Evolutionary conservation across 352 stramenopile genomes (phyloP).

Genomic region (Pythium guiyangense): DNA sequence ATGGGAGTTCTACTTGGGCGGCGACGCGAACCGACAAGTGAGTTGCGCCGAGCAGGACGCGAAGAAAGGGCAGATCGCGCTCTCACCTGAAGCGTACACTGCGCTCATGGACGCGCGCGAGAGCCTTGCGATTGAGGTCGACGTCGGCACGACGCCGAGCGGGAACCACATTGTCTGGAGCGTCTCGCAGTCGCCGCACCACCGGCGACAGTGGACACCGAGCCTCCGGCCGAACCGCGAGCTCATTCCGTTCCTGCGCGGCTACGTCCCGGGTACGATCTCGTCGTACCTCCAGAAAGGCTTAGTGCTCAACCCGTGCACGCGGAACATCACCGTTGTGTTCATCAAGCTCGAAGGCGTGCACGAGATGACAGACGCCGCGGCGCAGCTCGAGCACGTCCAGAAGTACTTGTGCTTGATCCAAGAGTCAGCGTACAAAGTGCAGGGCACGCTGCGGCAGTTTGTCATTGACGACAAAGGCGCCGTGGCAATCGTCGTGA

Average conservation of each 20-base stretch:
- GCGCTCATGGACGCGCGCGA: constrained; percentile 28
- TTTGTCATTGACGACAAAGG: constrained; percentile 88
- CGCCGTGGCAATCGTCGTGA: constrained; percentile 67
- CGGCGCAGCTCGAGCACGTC: constrained; percentile 44
- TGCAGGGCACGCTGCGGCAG: constrained; percentile 78
- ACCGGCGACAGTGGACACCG: constrained; percentile 2
- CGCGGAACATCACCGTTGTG: constrained; percentile 61
- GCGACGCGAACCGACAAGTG: constrained; percentile 81
- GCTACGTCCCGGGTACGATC: constrained; percentile 70
- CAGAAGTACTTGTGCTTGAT: constrained; percentile 61
- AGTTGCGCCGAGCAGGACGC: constrained; percentile 65
- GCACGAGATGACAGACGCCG: constrained; percentile 32
- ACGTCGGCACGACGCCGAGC: constrained; percentile 18
- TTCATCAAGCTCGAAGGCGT: constrained; percentile 68
- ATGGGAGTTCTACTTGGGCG: constrained; percentile 87
- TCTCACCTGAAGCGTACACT: constrained; percentile 49
- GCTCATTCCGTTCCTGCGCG: constrained; percentile 52
- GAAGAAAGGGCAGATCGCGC: constrained; percentile 63
- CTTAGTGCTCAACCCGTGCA: constrained; percentile 55
- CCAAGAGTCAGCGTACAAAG: constrained; percentile 74
- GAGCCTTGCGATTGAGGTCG: constrained; percentile 17
- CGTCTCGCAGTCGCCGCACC: constrained; percentile 14
- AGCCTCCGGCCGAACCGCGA: constrained; percentile 22
- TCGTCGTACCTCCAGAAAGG: constrained; percentile 64
- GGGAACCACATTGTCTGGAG: constrained; percentile 49